Conservation (phyloP, 192 early-diverging fungal genomes). For the Coemansia interrupta region DNA sequence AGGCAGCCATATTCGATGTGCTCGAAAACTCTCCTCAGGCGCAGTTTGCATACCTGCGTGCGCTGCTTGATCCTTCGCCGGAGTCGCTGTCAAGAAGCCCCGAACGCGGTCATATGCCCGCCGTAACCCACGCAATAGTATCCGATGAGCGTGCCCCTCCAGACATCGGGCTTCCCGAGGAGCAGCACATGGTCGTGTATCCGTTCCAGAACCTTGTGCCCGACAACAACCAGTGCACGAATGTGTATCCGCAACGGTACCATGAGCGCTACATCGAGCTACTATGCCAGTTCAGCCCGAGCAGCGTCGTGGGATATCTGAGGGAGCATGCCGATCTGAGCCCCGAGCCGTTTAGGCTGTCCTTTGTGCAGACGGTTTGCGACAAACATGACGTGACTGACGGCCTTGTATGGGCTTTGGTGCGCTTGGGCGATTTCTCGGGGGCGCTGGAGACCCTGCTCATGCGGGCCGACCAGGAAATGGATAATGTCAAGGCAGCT, state of each 20-base stretch:
- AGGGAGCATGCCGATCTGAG: constrained; percentile 28
- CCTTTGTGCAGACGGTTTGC: constrained; percentile 34
- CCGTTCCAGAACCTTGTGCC: constrained; percentile 40
- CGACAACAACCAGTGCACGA: constrained; percentile 11
- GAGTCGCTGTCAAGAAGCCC: constrained; percentile 11
- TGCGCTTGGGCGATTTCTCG: constrained; percentile 45
- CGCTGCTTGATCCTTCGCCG: constrained; percentile 35
- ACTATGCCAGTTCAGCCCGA: constrained; percentile 36
- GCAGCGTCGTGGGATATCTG: constrained; percentile 32
- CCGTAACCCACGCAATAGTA: neutral
- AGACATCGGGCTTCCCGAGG: constrained; percentile 37
- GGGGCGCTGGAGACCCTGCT: constrained; percentile 41
- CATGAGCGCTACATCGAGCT: constrained; percentile 50
- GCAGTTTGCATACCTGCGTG: constrained; percentile 41
- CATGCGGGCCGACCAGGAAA: constrained; percentile 27
- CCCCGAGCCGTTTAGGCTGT: constrained; percentile 36
- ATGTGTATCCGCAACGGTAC: constrained; percentile 28
- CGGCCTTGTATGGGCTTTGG: constrained; percentile 44
- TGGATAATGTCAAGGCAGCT: constrained; percentile 16
- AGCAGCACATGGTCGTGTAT: constrained; percentile 47
- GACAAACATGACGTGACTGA: constrained; percentile 23
- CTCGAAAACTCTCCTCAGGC: constrained; percentile 16
- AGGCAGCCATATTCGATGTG: constrained; percentile 14
- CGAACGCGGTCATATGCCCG: neutral
- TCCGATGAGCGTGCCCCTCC: constrained; percentile 41